phyloP scores from a whole-genome alignment of 2,329 filamentous ascomycete species.

The Capronia coronata region DNA sequence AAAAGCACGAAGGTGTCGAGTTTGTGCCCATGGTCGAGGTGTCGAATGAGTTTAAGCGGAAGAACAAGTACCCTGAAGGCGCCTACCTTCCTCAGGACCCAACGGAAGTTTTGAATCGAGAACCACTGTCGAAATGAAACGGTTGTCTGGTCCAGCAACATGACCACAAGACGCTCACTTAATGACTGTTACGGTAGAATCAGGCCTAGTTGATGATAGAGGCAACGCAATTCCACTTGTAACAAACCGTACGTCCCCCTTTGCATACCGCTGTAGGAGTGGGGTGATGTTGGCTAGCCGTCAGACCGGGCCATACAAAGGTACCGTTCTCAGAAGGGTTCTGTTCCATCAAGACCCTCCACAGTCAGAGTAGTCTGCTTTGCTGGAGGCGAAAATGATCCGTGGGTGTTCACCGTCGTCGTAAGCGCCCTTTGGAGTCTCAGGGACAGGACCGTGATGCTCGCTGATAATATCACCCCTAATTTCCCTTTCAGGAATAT shows the following conservation, averaged over 20 bases:
- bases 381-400: no score
- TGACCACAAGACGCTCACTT: not conserved
- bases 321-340: no score
- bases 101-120: conserved; percentile 1
- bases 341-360: no score
- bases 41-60: conserved; percentile 63
- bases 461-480: not conserved
- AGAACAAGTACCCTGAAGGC: conserved; percentile 51
- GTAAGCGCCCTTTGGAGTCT: no score
- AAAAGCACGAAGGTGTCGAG: conserved; percentile 47
- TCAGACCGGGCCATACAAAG: no score
- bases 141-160: not conserved
- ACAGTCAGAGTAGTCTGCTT: no score
- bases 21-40: conserved; percentile 57
- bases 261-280: no score
- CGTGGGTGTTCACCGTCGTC: no score
- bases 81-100: conserved; percentile 33
- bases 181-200: not conserved
- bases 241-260: no score
- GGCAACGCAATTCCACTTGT: no score
- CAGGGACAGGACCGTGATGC: no score
- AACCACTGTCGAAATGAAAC: conserved; percentile 5
- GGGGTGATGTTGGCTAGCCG: no score
- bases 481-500: not conserved
- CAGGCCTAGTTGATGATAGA: not conserved